Conservation (phyloP, 352 stramenopile genomes). For the Nothophytophthora sp. region DNA sequence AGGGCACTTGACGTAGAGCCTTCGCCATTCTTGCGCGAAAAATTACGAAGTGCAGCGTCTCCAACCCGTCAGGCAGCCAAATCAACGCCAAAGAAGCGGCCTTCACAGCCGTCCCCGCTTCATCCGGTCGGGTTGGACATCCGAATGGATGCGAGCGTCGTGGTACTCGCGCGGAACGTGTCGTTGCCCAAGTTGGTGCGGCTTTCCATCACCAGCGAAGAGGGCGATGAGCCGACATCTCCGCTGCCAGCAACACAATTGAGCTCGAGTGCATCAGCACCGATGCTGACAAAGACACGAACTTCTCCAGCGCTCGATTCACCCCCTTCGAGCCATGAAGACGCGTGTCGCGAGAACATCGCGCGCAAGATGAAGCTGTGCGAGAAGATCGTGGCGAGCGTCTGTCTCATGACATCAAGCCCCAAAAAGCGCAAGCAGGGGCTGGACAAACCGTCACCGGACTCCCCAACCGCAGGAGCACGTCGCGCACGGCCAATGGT, state of each 20-base stretch:
- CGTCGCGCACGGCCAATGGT: constrained; percentile 2
- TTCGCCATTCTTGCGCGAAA: constrained; percentile 42
- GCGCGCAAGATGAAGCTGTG: constrained; percentile 62
- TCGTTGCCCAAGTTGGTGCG: constrained; percentile 35
- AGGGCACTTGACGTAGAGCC: constrained; percentile 36
- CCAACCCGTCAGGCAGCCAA: constrained; percentile 20
- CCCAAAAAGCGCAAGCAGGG: constrained; percentile 4
- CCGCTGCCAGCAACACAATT: constrained; percentile 12
- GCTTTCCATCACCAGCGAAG: background rate
- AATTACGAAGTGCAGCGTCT: constrained; percentile 20
- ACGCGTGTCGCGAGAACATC: constrained; percentile 42
- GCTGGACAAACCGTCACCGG: background rate
- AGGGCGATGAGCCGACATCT: constrained; percentile 3
- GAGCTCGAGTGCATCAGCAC: constrained; percentile 22
- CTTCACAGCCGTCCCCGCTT: constrained; percentile 4
- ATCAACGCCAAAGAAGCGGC: constrained; percentile 43
- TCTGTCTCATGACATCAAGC: constrained; percentile 20
- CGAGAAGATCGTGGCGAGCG: constrained; percentile 35
- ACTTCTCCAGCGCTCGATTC: background rate
- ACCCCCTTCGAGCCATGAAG: constrained; percentile 7
- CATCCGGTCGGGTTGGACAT: constrained; percentile 16
- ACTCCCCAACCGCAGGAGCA: constrained; percentile 4
- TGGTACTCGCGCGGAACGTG: constrained; percentile 35
- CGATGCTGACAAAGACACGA: constrained; percentile 8
- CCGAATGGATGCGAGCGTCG: constrained; percentile 35